A percentile compares a stretch with the other conserved stretches of the same genome.
These are phyloP conservation scores for Termitomyces bulborhizus DNA, from an alignment of 768 basidiomycete species.

Conservation along the genomic window DNA sequence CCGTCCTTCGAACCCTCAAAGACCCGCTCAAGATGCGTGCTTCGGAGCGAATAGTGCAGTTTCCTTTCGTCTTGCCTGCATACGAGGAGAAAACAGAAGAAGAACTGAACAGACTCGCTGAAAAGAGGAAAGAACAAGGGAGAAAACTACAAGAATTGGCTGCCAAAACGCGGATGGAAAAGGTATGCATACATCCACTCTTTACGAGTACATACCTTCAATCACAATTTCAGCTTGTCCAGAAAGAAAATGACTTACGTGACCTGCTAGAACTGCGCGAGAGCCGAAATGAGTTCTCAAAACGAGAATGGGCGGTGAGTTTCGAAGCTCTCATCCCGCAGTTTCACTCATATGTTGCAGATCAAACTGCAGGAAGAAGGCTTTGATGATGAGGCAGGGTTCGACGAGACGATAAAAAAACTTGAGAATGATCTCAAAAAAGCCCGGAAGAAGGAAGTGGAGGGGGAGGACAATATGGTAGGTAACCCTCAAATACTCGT, in stretches of 20 bases:
- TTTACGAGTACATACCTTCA: not conserved
- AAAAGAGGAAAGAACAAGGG: slow-evolving; percentile 83
- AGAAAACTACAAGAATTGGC: slow-evolving; percentile 88
- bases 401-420: slow-evolving; percentile 83
- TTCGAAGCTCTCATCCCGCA: not conserved
- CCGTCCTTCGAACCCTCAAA: slow-evolving; percentile 58
- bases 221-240: slow-evolving; percentile 41
- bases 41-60: slow-evolving; percentile 75
- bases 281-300: slow-evolving; percentile 48
- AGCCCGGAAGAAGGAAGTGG: slow-evolving; percentile 75
- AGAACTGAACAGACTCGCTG: slow-evolving; percentile 70
- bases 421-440: slow-evolving; percentile 75
- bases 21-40: slow-evolving; percentile 60
- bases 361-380: slow-evolving; percentile 60
- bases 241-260: slow-evolving; percentile 73
- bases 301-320: slow-evolving; percentile 69
- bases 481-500: slow-evolving; percentile 22
- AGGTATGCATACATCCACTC: slow-evolving; percentile 36
- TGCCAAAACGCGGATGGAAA: slow-evolving; percentile 78
- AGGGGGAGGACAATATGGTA: slow-evolving; percentile 59
- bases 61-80: slow-evolving; percentile 66
- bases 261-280: slow-evolving; percentile 62
- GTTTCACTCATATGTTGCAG: slow-evolving; percentile 24
- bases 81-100: slow-evolving; percentile 88
- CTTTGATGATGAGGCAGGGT: slow-evolving; percentile 68